Conservation (phyloP, 352 stramenopile species). For the Thalassiosira hispida region DNA sequence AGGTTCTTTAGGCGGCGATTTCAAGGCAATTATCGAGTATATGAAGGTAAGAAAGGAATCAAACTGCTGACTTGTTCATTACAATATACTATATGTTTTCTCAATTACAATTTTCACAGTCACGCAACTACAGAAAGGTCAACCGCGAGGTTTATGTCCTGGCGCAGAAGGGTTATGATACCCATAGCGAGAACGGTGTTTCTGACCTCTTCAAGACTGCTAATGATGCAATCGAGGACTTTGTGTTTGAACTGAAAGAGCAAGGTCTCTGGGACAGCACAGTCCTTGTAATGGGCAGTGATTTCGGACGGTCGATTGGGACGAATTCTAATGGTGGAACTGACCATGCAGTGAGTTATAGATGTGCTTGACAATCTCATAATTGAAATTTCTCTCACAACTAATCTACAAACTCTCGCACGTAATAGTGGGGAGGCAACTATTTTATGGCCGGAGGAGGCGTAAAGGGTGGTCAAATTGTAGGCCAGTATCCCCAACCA, state of each 20-base stretch:
- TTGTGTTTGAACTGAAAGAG: constrained; percentile 59
- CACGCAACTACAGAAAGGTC: constrained; percentile 9
- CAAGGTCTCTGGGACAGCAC: constrained; percentile 59
- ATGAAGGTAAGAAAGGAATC: too few species aligned
- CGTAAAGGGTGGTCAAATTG: constrained; percentile 65
- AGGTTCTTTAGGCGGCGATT: background rate
- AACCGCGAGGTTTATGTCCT: constrained; percentile 54
- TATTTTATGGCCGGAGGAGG: constrained; percentile 65
- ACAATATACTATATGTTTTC: too few species aligned
- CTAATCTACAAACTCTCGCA: too few species aligned
- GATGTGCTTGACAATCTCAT: background rate
- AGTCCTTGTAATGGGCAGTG: constrained; percentile 54
- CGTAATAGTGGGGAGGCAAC: constrained; percentile 69
- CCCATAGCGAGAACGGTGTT: constrained; percentile 23
- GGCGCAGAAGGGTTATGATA: constrained; percentile 47
- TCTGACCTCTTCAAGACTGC: constrained; percentile 17
- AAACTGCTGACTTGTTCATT: too few species aligned
- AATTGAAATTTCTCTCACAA: too few species aligned
- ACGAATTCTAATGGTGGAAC: constrained; percentile 57
- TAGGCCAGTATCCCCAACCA: constrained; percentile 70
- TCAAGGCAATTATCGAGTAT: background rate
- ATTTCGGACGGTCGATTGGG: constrained; percentile 81
- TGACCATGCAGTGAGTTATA: constrained; percentile 53
- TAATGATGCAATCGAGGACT: constrained; percentile 16
- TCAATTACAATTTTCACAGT: too few species aligned